A percentile compares a stretch with the other conserved stretches of the same genome.
Evolutionary conservation across 176 grass and related monocot genomes (phyloP).

Genomic region (Avena eriantha): DNA sequence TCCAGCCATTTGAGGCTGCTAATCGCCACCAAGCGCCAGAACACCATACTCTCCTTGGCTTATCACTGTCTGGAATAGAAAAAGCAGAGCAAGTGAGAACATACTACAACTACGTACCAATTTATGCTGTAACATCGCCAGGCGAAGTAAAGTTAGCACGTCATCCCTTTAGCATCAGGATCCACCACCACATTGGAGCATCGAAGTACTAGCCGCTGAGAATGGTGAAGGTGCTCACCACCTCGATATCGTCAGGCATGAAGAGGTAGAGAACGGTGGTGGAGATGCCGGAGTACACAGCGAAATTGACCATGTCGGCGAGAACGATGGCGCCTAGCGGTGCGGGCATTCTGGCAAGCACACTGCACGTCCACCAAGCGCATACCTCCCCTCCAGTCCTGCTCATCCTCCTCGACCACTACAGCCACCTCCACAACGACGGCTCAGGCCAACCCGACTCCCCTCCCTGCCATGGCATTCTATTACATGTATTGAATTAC

Average conservation of each 20-base stretch:
- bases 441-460: neutral
- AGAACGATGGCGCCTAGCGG: slow-evolving; percentile 75
- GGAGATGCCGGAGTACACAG: slow-evolving; percentile 71
- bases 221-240: slow-evolving; percentile 59
- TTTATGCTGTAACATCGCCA: neutral
- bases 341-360: slow-evolving; percentile 69
- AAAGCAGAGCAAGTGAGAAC: slow-evolving; percentile 3
- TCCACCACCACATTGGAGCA: slow-evolving; percentile 65
- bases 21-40: slow-evolving; percentile 45
- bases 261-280: slow-evolving; percentile 78
- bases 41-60: slow-evolving; percentile 71
- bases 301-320: slow-evolving; percentile 79
- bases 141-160: neutral
- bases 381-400: slow-evolving; percentile 43
- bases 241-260: slow-evolving; percentile 66
- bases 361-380: slow-evolving; percentile 52
- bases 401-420: neutral
- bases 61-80: slow-evolving; percentile 62
- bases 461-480: slow-evolving; percentile 12
- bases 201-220: slow-evolving; percentile 65
- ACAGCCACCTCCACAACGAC: slow-evolving; percentile 19
- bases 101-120: neutral
- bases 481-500: neutral
- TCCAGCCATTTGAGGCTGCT: slow-evolving; percentile 88
- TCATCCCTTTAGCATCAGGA: slow-evolving; percentile 92